Evolutionary conservation across 2,329 filamentous ascomycete genomes (phyloP), one percentile per base, ranked within the genome.

Genomic region (Onygenales sp.): DNA sequence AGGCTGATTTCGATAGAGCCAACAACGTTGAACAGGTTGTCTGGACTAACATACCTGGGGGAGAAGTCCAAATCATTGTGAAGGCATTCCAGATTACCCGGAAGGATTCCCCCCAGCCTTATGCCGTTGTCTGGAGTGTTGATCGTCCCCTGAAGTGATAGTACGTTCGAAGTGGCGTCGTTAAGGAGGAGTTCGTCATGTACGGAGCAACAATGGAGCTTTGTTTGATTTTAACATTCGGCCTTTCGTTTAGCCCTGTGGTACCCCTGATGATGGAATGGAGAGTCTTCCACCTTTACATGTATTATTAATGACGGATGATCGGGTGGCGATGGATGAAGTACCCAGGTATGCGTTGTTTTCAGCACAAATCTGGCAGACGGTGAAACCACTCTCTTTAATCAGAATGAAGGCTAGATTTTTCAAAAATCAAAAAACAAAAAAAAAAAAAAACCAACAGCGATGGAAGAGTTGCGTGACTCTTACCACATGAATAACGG

Each of bases 11-110:
- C 37, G 58, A 60, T 37, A 51, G 57, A 27, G 33, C 31, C 4
- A 62, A 62, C 52, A 62, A 62, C 31, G 58, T 62, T 40, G 58
- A 62, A 52, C 59, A 61, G 52, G 52, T 62, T 32, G 42, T 56
- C 6, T 61, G 59, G 60, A 32, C 39, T 9, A 52, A 56, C 14
- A 50, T 55, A 27, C 58, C 54, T 1, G 49, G 42, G 4, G 56
- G 56, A 13, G 42, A 53, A 1, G 48, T 39, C 2, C 48, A 47
- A 32, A 52, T 58, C 31, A 11, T 33, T 3, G 47, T 58, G 3
- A 46, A 45, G 3, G 54, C 54, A 6, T 47, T 45, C 42, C 54
- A 48, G 34, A 52, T 58, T 46, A 44, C 46, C 33, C 52, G 52
- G 8, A 45, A 49, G 27, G 37, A 43, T 6, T 17, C 42, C 14